A percentile compares a stretch with the other conserved stretches of the same genome.
Evolutionary conservation across 768 basidiomycete genomes (phyloP).

Genomic region (Phylloporus sp.): DNA sequence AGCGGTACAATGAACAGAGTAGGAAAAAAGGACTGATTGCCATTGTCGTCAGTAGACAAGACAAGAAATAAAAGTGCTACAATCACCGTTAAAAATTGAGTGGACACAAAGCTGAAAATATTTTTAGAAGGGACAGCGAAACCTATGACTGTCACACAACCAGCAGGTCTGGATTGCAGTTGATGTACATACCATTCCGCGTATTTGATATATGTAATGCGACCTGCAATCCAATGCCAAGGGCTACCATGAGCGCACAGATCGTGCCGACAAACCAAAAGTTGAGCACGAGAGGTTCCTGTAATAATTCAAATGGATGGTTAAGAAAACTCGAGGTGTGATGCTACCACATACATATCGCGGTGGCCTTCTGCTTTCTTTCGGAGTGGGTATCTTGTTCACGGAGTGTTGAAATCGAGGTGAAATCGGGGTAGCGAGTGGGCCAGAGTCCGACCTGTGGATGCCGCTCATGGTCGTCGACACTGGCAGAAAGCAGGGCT

Average conservation of each 20-base stretch:
- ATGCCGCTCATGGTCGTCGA: constrained; percentile 6
- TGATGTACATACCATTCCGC: constrained; percentile 12
- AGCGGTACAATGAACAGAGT: constrained; percentile 48
- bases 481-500: neutral
- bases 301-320: neutral
- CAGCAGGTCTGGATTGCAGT: neutral
- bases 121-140: constrained; percentile 50
- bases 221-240: constrained; percentile 15
- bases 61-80: neutral
- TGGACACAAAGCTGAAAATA: constrained; percentile 46
- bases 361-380: constrained; percentile 31
- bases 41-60: neutral
- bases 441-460: neutral
- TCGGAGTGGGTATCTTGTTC: constrained; percentile 48
- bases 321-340: neutral
- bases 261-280: constrained; percentile 38
- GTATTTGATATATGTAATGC: constrained; percentile 15
- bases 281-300: constrained; percentile 33
- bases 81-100: constrained; percentile 44
- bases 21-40: constrained; percentile 55
- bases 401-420: constrained; percentile 43
- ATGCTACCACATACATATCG: constrained; percentile 38
- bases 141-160: constrained; percentile 35
- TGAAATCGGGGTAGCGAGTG: constrained; percentile 18
- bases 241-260: constrained; percentile 40